A percentile compares a stretch with the other conserved stretches of the same genome.
Conservation (phyloP, 352 stramenopile species). For the Pythium sukuiense region DNA sequence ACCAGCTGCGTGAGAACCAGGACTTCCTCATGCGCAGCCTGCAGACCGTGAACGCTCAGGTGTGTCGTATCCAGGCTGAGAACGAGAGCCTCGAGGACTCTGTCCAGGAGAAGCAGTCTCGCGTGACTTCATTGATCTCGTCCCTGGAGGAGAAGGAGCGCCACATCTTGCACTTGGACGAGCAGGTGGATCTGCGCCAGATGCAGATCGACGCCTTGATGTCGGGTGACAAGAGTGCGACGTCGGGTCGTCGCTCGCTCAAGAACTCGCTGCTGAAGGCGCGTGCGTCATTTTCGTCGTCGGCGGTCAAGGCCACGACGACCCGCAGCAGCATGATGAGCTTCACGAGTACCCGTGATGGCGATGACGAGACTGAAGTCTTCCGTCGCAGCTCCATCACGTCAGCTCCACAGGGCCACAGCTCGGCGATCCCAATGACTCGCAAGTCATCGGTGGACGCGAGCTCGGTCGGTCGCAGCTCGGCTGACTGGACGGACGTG, state of each 20-base stretch:
- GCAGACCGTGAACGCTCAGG: constrained; percentile 50
- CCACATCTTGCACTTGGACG: constrained; percentile 61
- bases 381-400: constrained; percentile 13
- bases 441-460: constrained; percentile 8
- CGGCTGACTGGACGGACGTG: constrained; percentile 20
- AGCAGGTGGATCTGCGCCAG: constrained; percentile 54
- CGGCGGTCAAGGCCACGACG: neutral
- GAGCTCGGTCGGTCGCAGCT: constrained; percentile 13
- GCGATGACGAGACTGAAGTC: constrained; percentile 1
- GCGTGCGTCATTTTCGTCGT: constrained; percentile 24
- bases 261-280: constrained; percentile 26
- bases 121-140: constrained; percentile 53
- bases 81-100: constrained; percentile 50
- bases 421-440: constrained; percentile 4
- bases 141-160: constrained; percentile 68
- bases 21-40: constrained; percentile 45
- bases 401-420: neutral
- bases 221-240: constrained; percentile 14
- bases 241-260: constrained; percentile 23
- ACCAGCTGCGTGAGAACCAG: constrained; percentile 59
- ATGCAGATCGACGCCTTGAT: constrained; percentile 53
- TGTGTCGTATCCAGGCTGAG: constrained; percentile 55
- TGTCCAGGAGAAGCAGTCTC: constrained; percentile 58
- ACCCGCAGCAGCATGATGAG: constrained; percentile 16
- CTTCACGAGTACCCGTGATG: constrained; percentile 10